phyloP scores from a whole-genome alignment of 169 alveolate genomes.

The Haemoproteus tartakovskyi region DNA sequence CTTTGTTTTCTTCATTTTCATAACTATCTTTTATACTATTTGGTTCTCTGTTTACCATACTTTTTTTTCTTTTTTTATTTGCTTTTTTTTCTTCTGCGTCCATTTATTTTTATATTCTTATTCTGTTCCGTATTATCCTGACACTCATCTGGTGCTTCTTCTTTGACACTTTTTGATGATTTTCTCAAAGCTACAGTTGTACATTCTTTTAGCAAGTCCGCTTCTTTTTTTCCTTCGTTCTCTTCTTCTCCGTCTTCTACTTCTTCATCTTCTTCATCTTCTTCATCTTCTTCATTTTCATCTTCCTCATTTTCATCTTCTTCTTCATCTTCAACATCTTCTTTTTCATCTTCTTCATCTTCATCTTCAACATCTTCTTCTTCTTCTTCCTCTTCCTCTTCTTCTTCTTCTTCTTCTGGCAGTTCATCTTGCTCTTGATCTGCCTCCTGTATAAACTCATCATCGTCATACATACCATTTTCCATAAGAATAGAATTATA shows the following conservation, averaged over 20 bases:
- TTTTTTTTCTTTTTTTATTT: background rate
- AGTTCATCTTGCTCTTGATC: too few relatives aligned
- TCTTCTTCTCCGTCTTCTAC: constrained; percentile 1
- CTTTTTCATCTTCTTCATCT: background rate
- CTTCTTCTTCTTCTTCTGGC: background rate
- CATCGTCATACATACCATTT: too few relatives aligned
- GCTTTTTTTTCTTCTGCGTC: background rate
- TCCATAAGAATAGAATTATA: too few relatives aligned
- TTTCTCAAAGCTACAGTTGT: background rate
- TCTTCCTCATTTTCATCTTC: background rate
- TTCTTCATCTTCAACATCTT: background rate
- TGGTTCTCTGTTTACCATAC: background rate
- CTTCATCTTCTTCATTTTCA: background rate
- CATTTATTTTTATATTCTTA: background rate
- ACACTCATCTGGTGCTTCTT: background rate
- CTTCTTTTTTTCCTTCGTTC: background rate
- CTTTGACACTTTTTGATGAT: background rate
- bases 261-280: background rate
- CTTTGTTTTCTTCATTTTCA: background rate
- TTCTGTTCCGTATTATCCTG: background rate
- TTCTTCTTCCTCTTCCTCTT: background rate
- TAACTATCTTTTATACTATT: background rate
- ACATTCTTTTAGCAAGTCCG: background rate
- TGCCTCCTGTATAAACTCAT: too few relatives aligned
- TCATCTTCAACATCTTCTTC: background rate